Evolutionary conservation across 768 basidiomycete genomes (phyloP).

Genomic region (Lepiota brunneoincarnata): DNA sequence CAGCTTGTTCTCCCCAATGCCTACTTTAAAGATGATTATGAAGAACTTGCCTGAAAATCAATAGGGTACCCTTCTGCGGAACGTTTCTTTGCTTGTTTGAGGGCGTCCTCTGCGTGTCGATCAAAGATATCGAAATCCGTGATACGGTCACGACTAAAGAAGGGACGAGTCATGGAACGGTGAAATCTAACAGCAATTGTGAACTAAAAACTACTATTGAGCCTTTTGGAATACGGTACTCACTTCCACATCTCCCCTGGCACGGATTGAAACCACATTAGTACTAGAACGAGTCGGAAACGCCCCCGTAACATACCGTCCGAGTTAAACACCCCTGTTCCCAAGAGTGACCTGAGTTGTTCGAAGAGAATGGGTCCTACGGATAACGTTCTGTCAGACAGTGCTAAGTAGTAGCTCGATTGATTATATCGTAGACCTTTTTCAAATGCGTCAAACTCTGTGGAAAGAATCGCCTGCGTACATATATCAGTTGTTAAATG

Average conservation of each 20-base stretch:
- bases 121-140: slow-evolving; percentile 63
- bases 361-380: slow-evolving; percentile 25
- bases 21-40: not conserved
- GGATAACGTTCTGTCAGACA: not conserved
- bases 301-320: slow-evolving; percentile 40
- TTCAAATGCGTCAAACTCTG: slow-evolving; percentile 42
- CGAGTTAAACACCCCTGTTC: slow-evolving; percentile 58
- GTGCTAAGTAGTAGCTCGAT: not conserved
- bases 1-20: not conserved
- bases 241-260: slow-evolving; percentile 67
- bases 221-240: slow-evolving; percentile 13
- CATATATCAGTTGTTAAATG: not conserved
- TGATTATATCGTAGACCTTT: slow-evolving; percentile 28
- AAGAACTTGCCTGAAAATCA: slow-evolving; percentile 53
- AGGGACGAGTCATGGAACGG: slow-evolving; percentile 64
- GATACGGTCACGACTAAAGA: slow-evolving; percentile 59
- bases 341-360: slow-evolving; percentile 37
- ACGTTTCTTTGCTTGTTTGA: slow-evolving; percentile 41
- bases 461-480: slow-evolving; percentile 36
- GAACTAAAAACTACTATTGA: not conserved
- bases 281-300: not conserved
- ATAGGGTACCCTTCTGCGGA: slow-evolving; percentile 46
- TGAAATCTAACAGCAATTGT: slow-evolving; percentile 42
- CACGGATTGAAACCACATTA: not conserved
- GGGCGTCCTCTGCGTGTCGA: slow-evolving; percentile 46